Evolutionary conservation across 2,329 filamentous ascomycete species (phyloP), one percentile per base, ranked within the genome.

Genomic region (Colletotrichum sp.): DNA sequence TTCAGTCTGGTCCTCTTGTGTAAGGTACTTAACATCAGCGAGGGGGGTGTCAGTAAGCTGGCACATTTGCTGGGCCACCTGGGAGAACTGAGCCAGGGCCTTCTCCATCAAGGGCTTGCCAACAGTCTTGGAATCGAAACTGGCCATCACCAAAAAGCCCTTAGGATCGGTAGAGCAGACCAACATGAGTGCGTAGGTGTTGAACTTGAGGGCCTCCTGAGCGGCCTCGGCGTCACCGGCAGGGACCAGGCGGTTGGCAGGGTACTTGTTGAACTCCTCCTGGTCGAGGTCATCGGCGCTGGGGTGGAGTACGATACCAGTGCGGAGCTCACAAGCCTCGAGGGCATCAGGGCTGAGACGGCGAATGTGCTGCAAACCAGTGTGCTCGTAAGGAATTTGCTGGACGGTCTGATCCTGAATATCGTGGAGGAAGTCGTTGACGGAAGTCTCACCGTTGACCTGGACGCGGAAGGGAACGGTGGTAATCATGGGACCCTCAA

Each of bases 301-400:
- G 4, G 88, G 88, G 65, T 92, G 90, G 28, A 92, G 86, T 0
- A 91, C 88, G 3, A 92, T 81, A 9, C 90, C 87, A 1, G 89
- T 91, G 8, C 88, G 87, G 62, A 92, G 86, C 77, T 91, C 88
- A 79, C 90, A 92, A 4, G 90, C 90, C 75, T 90, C 85, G 12
- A 88, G 85, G 6, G 89, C 88, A 73, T 92, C 90, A 1, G 87
- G 84, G 79, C 89, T 91, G 15, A 93, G 82, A 26, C 87, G 86
- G 12, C 91, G 89, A 75, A 93, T 93, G 77, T 92, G 85, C 79
- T 92, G 91, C 60, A 92, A 84, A 24, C 91, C 91, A 66, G 90
- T 87, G 80, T 95, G 92, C 81, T 95, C 91, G 80, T 93, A 89
- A 0, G 92, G 90, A 7, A 94, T 93, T 78, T 91, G 89, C 5